phyloP scores from a whole-genome alignment of 75 land plant genomes.

The Cupressus sempervirens region DNA sequence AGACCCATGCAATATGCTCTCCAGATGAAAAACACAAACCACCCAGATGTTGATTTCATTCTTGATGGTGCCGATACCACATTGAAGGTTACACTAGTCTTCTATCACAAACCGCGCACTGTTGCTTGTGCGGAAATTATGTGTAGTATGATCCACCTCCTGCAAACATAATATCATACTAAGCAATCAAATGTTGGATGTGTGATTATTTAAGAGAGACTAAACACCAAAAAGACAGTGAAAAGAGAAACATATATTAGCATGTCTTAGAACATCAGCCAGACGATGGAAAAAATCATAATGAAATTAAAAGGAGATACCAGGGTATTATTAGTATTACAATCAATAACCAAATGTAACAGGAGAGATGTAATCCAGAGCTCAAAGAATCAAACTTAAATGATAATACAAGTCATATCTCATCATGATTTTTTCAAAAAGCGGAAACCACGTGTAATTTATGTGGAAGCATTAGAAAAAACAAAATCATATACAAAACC shows the following conservation, averaged over 20 bases:
- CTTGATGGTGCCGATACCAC: not conserved
- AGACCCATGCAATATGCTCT: not conserved
- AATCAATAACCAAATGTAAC: not conserved
- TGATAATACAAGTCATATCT: not conserved
- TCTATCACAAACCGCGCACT: slow-evolving; percentile 38
- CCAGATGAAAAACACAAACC: not conserved
- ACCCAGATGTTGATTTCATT: not conserved
- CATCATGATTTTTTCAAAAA: not conserved
- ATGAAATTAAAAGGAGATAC: not conserved
- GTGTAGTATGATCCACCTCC: slow-evolving; percentile 61
- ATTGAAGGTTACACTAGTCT: slow-evolving; percentile 19
- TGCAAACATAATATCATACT: slow-evolving; percentile 16
- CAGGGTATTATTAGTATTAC: not conserved
- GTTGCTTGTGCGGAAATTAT: slow-evolving; percentile 39
- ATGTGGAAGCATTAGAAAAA: not conserved
- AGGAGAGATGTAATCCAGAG: not conserved
- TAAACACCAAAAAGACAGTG: not conserved
- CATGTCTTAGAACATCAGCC: not conserved
- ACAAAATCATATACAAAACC: too few relatives aligned
- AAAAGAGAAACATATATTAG: not conserved
- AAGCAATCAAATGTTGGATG: not conserved
- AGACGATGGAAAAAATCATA: not conserved
- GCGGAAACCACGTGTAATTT: not conserved
- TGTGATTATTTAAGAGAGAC: not conserved
- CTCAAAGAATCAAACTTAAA: not conserved